Percentiles rank a stretch among this genome's conserved stretches.
phyloP scores from a whole-genome alignment of 345 rosid species.

The Jatropha curcas region DNA sequence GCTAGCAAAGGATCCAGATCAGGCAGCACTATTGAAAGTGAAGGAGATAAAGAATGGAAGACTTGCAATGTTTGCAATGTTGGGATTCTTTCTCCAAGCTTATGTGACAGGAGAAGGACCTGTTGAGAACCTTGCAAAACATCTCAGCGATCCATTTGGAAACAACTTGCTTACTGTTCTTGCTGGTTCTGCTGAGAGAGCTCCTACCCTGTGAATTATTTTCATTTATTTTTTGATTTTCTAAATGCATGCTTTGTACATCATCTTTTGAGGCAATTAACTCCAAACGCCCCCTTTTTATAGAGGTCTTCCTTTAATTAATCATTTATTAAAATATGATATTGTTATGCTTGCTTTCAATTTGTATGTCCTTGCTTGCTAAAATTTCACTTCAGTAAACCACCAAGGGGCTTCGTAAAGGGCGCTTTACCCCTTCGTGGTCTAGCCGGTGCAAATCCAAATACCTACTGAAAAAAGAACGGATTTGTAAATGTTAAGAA shows the following conservation, averaged over 20 bases:
- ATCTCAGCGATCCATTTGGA: constrained; percentile 94
- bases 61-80: constrained; percentile 95
- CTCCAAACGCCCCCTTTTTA: too few relatives aligned
- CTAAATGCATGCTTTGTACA: not conserved
- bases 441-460: too few relatives aligned
- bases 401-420: too few relatives aligned
- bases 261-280: too few relatives aligned
- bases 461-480: too few relatives aligned
- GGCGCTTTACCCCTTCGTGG: too few relatives aligned
- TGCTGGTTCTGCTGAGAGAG: constrained; percentile 71
- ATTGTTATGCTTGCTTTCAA: too few relatives aligned
- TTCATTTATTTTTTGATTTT: not conserved
- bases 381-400: too few relatives aligned
- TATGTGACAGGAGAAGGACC: constrained; percentile 97
- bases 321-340: too few relatives aligned
- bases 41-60: constrained; percentile 97
- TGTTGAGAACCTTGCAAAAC: constrained; percentile 87
- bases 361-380: too few relatives aligned
- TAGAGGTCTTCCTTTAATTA: too few relatives aligned
- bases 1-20: constrained; percentile 89
- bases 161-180: constrained; percentile 97
- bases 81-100: constrained; percentile 83
- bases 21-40: constrained; percentile 87
- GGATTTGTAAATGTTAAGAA: too few relatives aligned
- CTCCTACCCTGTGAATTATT: constrained; percentile 65